Percentiles rank a stretch among this genome's conserved stretches.
phyloP scores from a whole-genome alignment of 768 basidiomycete species.

The Ramaria sp. region DNA sequence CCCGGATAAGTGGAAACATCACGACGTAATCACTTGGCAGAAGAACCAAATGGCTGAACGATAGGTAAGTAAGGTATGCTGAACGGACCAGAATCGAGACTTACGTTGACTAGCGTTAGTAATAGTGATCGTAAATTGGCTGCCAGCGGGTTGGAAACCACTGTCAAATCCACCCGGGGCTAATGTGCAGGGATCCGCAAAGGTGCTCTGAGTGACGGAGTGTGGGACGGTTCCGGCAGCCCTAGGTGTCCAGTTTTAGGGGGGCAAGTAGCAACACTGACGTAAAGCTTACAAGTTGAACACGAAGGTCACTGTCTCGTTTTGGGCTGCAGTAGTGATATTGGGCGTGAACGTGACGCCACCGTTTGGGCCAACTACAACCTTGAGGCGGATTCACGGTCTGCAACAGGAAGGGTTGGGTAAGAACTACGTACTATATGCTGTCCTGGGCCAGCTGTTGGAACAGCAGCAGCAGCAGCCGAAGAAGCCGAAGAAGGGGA shows the following conservation, averaged over 20 bases:
- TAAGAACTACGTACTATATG: neutral
- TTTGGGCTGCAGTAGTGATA: conserved; percentile 11
- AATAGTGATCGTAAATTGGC: conserved; percentile 38
- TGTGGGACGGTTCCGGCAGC: conserved; percentile 37
- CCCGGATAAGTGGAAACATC: neutral
- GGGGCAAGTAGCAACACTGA: too few species aligned
- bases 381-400: neutral
- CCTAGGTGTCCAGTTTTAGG: too few species aligned
- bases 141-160: conserved; percentile 30
- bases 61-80: neutral
- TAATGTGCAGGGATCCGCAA: conserved; percentile 34
- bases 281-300: neutral
- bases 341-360: conserved; percentile 12
- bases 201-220: conserved; percentile 41
- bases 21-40: conserved; percentile 28
- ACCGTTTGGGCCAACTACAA: neutral
- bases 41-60: conserved; percentile 44
- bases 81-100: conserved; percentile 12
- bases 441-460: neutral
- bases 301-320: neutral
- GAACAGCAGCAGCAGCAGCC: neutral
- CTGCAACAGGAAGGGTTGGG: neutral
- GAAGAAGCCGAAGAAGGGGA: neutral
- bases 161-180: conserved; percentile 40
- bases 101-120: conserved; percentile 35